These are phyloP conservation scores for Kwoniella mangroviensis DNA, from an alignment of 768 basidiomycete species.

Conservation along the genomic window DNA sequence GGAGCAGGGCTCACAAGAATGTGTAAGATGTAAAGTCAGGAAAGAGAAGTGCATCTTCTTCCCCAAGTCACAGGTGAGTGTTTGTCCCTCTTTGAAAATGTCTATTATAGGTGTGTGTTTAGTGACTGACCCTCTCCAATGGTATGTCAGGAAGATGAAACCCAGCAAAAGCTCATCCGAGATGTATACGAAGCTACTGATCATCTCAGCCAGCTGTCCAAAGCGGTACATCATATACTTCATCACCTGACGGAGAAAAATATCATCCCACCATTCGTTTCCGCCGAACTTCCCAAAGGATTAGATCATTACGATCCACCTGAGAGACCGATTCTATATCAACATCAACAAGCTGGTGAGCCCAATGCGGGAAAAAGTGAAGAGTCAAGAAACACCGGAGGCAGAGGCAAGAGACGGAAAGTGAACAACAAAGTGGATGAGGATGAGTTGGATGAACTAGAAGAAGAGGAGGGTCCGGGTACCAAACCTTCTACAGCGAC, in stretches of 20 bases:
- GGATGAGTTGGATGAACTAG: constrained; percentile 10
- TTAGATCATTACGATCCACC: constrained; percentile 33
- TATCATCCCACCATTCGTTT: constrained; percentile 35
- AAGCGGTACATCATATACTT: constrained; percentile 40
- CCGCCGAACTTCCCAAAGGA: constrained; percentile 12
- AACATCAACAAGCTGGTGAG: constrained; percentile 1
- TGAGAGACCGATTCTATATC: constrained; percentile 27
- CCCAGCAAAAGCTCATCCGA: constrained; percentile 38
- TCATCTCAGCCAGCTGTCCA: constrained; percentile 37
- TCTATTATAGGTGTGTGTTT: too few relatives aligned
- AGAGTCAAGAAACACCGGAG: background rate
- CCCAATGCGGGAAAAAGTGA: constrained; percentile 1
- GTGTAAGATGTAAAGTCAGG: constrained; percentile 40
- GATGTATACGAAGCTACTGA: constrained; percentile 36
- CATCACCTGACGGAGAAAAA: constrained; percentile 29
- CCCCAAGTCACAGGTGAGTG: constrained; percentile 39
- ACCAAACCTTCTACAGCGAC: background rate
- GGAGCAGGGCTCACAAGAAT: constrained; percentile 35
- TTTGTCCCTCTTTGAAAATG: too few relatives aligned
- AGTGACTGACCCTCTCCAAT: background rate
- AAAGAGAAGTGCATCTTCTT: constrained; percentile 45
- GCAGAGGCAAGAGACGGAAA: background rate
- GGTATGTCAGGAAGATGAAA: constrained; percentile 41
- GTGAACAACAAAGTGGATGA: background rate
- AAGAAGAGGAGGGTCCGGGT: constrained; percentile 1